Evolutionary conservation across 2,329 filamentous ascomycete genomes (phyloP), one percentile per base, ranked within the genome.

Genomic region (Pseudogymnoascus pannorum): DNA sequence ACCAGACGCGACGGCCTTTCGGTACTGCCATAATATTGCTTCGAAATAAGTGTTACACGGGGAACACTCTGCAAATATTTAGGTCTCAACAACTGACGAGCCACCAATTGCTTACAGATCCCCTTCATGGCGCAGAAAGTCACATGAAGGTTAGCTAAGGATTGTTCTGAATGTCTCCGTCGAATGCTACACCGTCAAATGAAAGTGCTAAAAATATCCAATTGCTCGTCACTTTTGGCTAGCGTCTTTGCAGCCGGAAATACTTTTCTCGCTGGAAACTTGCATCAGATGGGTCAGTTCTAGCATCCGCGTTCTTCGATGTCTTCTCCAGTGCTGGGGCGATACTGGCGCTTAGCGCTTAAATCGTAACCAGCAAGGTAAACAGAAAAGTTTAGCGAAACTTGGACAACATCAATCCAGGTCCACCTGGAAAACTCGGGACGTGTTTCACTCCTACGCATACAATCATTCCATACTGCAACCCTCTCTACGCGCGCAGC

Each of bases 351-450:
- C 48, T 54, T 54, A 54, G 48, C 48, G 48, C 48, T 54, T 54
- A 54, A 54, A 54, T 54, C 48, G 48, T 54, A 54, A 31, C 48
- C 48, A 54, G 48, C 48, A 54, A 54, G 48, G 48, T 54, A 54
- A 54, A 54, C 48, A 54, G 48, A 54, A 54, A 54, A 54, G 48
- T 54, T 54, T 54, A 54, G 48, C 48, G 48, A 54, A 54, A 54
- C 26, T 7, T 54, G 48, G 48, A 54, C 48, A 16, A 54, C 48
- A 54, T 54, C 48, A 12, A 54, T 54, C 48, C 48, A 54, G 26
- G 48, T 54, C 48, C 48, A 33, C 48, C 48, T 54, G 16, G 26
- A 54, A 54, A 54, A 54, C 48, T 54, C 48, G 48, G 48, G n/a
- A 54, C 48, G 48, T 16, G 48, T 31, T 54, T 54, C 48, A 54